phyloP scores from a whole-genome alignment of 108 stramenopile genomes.

The Pseudonitzschia multiseries region DNA sequence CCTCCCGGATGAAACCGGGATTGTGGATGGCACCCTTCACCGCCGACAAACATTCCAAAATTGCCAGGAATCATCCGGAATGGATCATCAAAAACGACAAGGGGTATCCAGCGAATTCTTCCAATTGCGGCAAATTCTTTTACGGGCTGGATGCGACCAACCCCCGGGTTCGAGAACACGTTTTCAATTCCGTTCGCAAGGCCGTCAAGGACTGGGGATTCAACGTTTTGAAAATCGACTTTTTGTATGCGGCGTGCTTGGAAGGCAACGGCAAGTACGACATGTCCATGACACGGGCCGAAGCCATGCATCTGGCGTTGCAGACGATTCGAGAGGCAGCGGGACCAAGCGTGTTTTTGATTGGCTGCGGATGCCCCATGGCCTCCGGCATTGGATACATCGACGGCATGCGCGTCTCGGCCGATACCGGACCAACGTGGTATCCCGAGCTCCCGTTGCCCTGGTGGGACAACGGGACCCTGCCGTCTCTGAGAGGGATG shows the following conservation, averaged over 20 bases:
- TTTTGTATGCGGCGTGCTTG: constrained; percentile 90
- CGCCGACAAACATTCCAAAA: constrained; percentile 77
- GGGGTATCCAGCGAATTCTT: constrained; percentile 80
- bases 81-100: constrained; percentile 89
- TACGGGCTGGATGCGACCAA: constrained; percentile 92
- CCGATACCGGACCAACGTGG: constrained; percentile 93
- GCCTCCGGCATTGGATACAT: constrained; percentile 80
- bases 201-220: constrained; percentile 91
- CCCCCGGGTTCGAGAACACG: constrained; percentile 76
- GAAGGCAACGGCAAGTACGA: constrained; percentile 87
- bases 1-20: constrained; percentile 78
- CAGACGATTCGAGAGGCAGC: constrained; percentile 85
- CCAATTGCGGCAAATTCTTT: constrained; percentile 93
- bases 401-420: constrained; percentile 86
- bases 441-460: constrained; percentile 85
- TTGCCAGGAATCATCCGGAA: constrained; percentile 85
- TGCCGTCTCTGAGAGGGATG: constrained; percentile 88
- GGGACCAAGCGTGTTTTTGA: constrained; percentile 74
- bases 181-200: constrained; percentile 60
- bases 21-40: constrained; percentile 93
- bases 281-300: constrained; percentile 79
- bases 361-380: constrained; percentile 90
- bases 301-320: constrained; percentile 86
- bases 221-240: constrained; percentile 88
- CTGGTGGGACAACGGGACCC: constrained; percentile 86